Evolutionary conservation across 305 asterid species (phyloP).

Genomic region (Solanum hybrid): DNA sequence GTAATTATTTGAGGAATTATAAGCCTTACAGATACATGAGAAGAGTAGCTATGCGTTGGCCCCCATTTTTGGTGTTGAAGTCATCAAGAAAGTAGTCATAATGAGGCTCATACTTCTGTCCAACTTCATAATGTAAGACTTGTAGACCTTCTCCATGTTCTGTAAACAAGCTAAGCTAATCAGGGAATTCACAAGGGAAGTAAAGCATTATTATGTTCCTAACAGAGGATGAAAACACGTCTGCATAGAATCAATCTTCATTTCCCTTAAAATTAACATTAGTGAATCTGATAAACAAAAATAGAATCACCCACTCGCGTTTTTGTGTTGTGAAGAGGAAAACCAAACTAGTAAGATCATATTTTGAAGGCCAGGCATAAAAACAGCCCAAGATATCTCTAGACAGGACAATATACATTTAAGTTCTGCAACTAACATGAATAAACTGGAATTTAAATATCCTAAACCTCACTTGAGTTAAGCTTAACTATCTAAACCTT

Average conservation of each 20-base stretch:
- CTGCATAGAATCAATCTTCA: neutral
- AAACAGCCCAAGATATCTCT: neutral
- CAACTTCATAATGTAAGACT: constrained; percentile 77
- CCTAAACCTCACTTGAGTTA: neutral
- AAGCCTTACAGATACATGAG: constrained; percentile 70
- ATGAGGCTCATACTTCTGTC: constrained; percentile 91
- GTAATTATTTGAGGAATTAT: neutral
- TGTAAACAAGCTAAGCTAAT: constrained; percentile 23
- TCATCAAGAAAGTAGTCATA: constrained; percentile 70
- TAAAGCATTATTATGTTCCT: neutral
- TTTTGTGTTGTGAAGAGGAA: neutral
- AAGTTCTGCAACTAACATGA: neutral
- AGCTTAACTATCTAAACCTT: neutral
- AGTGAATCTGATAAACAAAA: neutral
- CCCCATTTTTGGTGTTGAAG: constrained; percentile 66
- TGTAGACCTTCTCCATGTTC: constrained; percentile 88
- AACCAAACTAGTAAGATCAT: neutral
- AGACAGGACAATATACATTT: neutral
- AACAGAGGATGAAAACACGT: neutral
- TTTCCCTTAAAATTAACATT: neutral
- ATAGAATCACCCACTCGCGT: neutral
- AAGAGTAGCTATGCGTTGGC: constrained; percentile 69
- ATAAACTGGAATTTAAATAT: neutral
- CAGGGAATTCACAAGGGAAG: constrained; percentile 3
- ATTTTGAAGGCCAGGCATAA: neutral